phyloP scores from a whole-genome alignment of 306 rosid genomes.

The Hippophae rhamnoides region DNA sequence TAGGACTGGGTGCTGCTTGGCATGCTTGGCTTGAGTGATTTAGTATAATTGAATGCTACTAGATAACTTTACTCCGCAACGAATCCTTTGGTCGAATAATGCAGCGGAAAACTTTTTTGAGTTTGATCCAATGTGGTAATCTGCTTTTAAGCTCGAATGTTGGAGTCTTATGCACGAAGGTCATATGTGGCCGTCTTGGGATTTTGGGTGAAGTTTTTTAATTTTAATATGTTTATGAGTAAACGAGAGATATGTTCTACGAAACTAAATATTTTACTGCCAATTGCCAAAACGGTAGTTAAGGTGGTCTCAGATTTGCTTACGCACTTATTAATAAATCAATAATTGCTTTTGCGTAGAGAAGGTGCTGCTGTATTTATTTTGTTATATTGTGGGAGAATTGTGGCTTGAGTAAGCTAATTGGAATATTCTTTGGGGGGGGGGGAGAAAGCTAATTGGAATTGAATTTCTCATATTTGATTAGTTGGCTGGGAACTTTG shows the following conservation, averaged over 20 bases:
- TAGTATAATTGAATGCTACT: not conserved
- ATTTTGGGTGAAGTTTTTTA: not conserved
- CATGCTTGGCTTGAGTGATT: not conserved
- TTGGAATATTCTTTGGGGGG: not conserved
- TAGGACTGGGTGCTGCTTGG: not conserved
- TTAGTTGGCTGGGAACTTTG: slow-evolving; percentile 49
- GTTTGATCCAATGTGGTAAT: slow-evolving; percentile 3
- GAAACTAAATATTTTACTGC: not conserved
- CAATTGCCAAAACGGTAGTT: not conserved
- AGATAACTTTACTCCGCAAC: not conserved
- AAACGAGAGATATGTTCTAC: not conserved
- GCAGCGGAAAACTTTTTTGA: slow-evolving; percentile 7
- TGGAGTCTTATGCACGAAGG: not conserved
- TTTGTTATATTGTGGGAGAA: not conserved
- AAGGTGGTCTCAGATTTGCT: not conserved
- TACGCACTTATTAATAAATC: not conserved
- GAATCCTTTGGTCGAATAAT: not conserved
- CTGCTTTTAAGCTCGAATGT: not conserved
- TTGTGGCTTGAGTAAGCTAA: slow-evolving; percentile 1
- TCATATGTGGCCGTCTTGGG: not conserved
- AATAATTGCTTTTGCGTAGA: not conserved
- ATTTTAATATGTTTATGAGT: not conserved
- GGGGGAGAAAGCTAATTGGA: slow-evolving; percentile 17
- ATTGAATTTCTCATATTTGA: slow-evolving; percentile 8
- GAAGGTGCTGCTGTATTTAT: not conserved